phyloP scores from a whole-genome alignment of 208 protist genomes.

The Leishmania arabica region DNA sequence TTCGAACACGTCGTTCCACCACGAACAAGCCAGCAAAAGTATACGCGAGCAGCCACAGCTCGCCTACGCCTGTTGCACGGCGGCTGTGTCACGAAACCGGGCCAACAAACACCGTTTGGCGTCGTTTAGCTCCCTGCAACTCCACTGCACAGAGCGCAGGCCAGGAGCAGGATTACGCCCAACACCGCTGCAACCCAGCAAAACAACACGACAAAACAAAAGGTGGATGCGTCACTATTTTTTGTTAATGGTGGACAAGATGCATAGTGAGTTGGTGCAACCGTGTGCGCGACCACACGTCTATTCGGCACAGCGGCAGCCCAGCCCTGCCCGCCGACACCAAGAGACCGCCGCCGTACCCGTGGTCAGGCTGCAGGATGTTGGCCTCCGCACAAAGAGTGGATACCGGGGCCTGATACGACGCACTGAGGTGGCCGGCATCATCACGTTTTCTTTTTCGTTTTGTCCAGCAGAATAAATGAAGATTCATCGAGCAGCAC shows the following conservation, averaged over 20 bases:
- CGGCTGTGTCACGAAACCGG: background rate
- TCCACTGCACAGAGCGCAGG: background rate
- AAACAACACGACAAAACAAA: background rate
- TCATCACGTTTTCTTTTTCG: too few relatives aligned
- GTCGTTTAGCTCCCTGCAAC: background rate
- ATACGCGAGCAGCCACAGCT: background rate
- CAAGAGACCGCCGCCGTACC: background rate
- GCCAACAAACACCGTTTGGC: background rate
- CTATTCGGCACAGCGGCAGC: background rate
- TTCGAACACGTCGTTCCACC: background rate
- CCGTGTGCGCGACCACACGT: background rate
- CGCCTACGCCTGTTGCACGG: background rate
- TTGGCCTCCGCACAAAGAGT: background rate
- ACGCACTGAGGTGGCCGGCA: background rate
- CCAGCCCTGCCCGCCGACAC: background rate
- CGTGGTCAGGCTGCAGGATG: background rate
- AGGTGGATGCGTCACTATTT: background rate
- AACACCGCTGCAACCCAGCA: background rate
- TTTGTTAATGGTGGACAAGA: background rate
- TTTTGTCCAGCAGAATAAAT: background rate
- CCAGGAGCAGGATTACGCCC: background rate
- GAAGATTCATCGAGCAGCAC: background rate
- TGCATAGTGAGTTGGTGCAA: background rate
- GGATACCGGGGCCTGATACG: background rate
- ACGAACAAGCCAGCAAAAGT: background rate